Evolutionary conservation across 2,329 filamentous ascomycete species (phyloP).

Genomic region (Xylariomycetidae sp.): DNA sequence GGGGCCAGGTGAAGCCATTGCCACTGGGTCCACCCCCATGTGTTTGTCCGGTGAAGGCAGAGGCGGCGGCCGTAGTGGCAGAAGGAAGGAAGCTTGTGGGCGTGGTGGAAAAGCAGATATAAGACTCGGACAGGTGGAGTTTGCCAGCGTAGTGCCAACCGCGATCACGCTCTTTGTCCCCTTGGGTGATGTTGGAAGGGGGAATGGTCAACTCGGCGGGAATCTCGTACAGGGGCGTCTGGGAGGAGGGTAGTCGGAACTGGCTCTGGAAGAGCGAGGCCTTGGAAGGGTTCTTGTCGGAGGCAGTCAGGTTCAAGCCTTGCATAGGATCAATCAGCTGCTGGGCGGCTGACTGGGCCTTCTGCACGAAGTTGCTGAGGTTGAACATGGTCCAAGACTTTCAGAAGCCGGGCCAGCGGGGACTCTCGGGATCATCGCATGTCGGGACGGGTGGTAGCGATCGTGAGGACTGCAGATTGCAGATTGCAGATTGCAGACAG

Average conservation of each 20-base stretch:
- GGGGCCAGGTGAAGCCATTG: conserved; percentile 90
- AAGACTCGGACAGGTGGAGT: conserved; percentile 89
- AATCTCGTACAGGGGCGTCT: conserved; percentile 93
- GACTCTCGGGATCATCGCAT: conserved; percentile 29
- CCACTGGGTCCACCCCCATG: conserved; percentile 88
- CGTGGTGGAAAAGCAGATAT: conserved; percentile 93
- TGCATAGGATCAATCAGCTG: conserved; percentile 88
- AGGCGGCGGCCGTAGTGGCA: conserved; percentile 73
- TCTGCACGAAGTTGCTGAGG: conserved; percentile 79
- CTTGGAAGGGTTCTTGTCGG: conserved; percentile 82
- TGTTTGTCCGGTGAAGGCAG: conserved; percentile 84
- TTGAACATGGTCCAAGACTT: conserved; percentile 47
- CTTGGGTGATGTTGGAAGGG: conserved; percentile 61
- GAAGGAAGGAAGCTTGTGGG: conserved; percentile 79
- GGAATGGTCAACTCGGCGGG: conserved; percentile 89
- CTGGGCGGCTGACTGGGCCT: conserved; percentile 64
- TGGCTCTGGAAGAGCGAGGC: conserved; percentile 89
- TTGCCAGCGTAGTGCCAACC: conserved; percentile 89
- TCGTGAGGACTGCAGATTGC: no score
- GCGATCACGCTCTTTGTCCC: conserved; percentile 63
- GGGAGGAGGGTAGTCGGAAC: conserved; percentile 87
- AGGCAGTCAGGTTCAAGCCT: conserved; percentile 64
- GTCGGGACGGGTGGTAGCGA: no score
- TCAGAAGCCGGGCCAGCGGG: conserved; percentile 20
- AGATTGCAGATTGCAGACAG: no score